Base-by-base conservation (phyloP, 2,329 filamentous ascomycete species). In the Volutella citrinella region DNA sequence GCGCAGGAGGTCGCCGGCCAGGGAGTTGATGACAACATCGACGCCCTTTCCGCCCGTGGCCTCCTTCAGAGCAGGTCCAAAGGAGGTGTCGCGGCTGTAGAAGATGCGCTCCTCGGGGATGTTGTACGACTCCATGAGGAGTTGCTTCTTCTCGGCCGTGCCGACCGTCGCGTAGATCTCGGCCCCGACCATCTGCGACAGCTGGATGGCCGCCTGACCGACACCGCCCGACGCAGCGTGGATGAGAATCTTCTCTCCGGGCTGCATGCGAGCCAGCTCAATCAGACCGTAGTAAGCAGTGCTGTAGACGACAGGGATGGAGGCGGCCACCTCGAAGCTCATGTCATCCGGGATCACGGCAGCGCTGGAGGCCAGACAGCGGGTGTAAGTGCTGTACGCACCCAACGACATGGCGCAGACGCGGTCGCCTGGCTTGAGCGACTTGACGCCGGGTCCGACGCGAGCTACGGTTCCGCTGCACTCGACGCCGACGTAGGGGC, bases 291-390 rank as follows among this genome's bases (percentile, higher is more conserved):
- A 48, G 23, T 45, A 48, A 9, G 44, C 46, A 2, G 45, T 48
- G 32, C 40, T 38, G 14, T 46, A 42, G 1, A 47, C 38, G 14
- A 45, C 44, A 1, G 44, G 43, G 15, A 47, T 38, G 1, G 45
- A 41, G 2, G 41, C 36, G 0, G 41, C 38, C 7, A 19, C 23
- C 10, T 42, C 34, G 7, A 40, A 43, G 12, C 26, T 32, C 36
- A 48, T 43, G 12, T n/a, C 23, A 1, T 33, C 31, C 4, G 43
- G 32, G 18, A 48, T 43, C 3, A 42, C 19, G 5, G 39, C 42
- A 6, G 39, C 42, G 4, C 38, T 68, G 3, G 72, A 60, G 7
- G 86, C 87, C 2, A 27, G 35, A 14, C 42, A 42, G 13, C 42
- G 36, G 5, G 42, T 27, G 6, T 36, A 42, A 5, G 42, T 42